Evolutionary conservation across 2,329 filamentous ascomycete genomes (phyloP).

Genomic region (Alternaria alternata): DNA sequence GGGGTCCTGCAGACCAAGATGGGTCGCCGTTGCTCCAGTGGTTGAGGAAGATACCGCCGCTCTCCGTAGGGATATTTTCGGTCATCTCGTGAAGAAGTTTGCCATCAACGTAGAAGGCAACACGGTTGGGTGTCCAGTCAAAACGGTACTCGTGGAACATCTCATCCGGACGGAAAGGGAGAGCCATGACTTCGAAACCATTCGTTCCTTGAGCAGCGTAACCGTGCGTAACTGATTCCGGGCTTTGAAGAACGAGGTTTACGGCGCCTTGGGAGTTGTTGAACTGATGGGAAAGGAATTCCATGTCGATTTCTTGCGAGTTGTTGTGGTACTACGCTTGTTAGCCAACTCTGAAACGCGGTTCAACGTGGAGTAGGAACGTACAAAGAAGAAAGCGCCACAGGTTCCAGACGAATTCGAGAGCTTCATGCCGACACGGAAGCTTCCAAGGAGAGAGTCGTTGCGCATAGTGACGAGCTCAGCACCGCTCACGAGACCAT

Average conservation of each 20-base stretch:
- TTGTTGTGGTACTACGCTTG: constrained; percentile 74
- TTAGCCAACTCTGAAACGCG: constrained; percentile 13
- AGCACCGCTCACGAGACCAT: constrained; percentile 66
- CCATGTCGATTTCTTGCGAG: constrained; percentile 82
- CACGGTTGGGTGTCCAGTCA: constrained; percentile 70
- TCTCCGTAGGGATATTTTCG: constrained; percentile 63
- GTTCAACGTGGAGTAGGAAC: constrained; percentile 9
- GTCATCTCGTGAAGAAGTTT: constrained; percentile 64
- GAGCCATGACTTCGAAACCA: constrained; percentile 64
- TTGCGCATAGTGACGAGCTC: constrained; percentile 69
- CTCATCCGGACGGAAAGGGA: constrained; percentile 71
- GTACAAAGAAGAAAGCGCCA: constrained; percentile 80
- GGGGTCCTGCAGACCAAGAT: constrained; percentile 76
- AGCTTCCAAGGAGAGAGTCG: constrained; percentile 75
- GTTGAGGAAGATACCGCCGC: constrained; percentile 74
- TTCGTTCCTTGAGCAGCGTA: constrained; percentile 69
- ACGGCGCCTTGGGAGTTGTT: constrained; percentile 66
- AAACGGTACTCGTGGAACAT: constrained; percentile 81
- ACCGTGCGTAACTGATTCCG: constrained; percentile 64
- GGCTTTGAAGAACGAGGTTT: constrained; percentile 79
- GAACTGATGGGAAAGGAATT: constrained; percentile 76
- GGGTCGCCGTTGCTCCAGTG: constrained; percentile 81
- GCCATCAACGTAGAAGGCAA: constrained; percentile 75
- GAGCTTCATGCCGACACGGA: constrained; percentile 71
- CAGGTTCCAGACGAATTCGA: constrained; percentile 72